Evolutionary conservation across 805 yeast genomes (phyloP).

Genomic region (Kregervanrija delftensis): DNA sequence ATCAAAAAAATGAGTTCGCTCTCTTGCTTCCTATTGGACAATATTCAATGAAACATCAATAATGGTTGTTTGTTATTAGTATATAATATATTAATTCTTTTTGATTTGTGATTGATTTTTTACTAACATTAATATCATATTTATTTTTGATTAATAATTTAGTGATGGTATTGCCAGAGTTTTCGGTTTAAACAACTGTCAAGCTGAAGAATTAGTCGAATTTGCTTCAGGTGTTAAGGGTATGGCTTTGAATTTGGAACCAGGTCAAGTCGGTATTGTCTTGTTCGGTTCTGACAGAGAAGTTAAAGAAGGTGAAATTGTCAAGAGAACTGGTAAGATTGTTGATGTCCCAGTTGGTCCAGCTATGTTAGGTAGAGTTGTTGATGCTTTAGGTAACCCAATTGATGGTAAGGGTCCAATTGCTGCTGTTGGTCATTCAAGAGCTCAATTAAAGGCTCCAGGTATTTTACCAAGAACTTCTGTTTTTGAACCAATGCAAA

Average conservation of each 20-base stretch:
- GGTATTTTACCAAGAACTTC: slow-evolving; percentile 99
- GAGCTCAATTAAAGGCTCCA: slow-evolving; percentile 99
- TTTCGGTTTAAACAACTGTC: slow-evolving; percentile 98
- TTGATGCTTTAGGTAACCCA: slow-evolving; percentile 98
- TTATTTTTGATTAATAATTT: slow-evolving; percentile 14
- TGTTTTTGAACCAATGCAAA: slow-evolving; percentile 98
- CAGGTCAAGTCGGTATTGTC: slow-evolving; percentile 99
- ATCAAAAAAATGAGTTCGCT: background rate
- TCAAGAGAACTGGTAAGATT: slow-evolving; percentile 99
- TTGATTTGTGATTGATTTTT: background rate
- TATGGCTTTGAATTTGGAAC: slow-evolving; percentile 99
- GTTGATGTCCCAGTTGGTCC: slow-evolving; percentile 99
- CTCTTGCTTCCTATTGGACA: no score
- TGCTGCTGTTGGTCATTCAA: slow-evolving; percentile 71
- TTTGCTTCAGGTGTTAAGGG: slow-evolving; percentile 99
- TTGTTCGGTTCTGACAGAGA: slow-evolving; percentile 98
- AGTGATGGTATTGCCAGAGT: slow-evolving; percentile 99
- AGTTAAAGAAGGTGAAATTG: slow-evolving; percentile 99
- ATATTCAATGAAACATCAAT: background rate
- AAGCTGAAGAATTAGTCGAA: slow-evolving; percentile 99
- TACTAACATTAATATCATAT: slow-evolving; percentile 30
- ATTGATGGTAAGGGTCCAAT: slow-evolving; percentile 99
- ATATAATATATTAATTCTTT: slow-evolving; percentile 1
- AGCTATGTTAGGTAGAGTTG: slow-evolving; percentile 96
- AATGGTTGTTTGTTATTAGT: background rate